Base-by-base conservation (phyloP, 768 basidiomycete species). In the Tricholoma hemisulphureum region DNA sequence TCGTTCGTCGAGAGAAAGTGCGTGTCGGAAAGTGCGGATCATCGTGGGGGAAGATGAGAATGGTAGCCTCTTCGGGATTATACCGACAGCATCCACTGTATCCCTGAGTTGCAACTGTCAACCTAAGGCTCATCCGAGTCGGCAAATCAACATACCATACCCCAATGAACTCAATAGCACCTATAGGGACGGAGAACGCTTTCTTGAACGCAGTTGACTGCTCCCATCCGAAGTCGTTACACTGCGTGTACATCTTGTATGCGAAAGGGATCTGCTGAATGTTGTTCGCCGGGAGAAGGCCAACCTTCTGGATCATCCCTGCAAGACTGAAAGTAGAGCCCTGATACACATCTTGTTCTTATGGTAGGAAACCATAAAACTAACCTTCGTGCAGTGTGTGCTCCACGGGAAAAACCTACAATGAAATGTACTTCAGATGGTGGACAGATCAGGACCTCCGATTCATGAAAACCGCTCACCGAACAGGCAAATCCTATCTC, bases 361-460 rank as follows among this genome's bases (percentile, higher is more conserved):
- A 11, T 8, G 2, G 23, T 2, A 26, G 1, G 23, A 4, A 14
- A 2, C 6, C 21, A 56, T n/a, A n/a, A n/a, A n/a, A n/a, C 68
- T 35, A 21, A 78, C 78, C 78, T 77, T 31, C 86, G 74, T 13
- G 85, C 85, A 0, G 83, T 85, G 67, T 85, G 86, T 10, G 84
- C 83, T 10, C 87, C 86, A 32, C 88, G 75, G 34, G 85, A 87
- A 68, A 89, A 88, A 0, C 77, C 76, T 76, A n/a, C n/a, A n/a
- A 2, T 28, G 16, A 18, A n/a, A 14, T 6, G 46, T 3, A 5
- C 13, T 23, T 46, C 39, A 53, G 23, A 16, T 39, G 7, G n/a
- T 6, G 23, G 23, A 16, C 10, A 26, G 6, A 51, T 10, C 1
- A 14, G 10, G 9, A 4, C 4, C n/a, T n/a, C n/a, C n/a, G n/a